phyloP scores from a whole-genome alignment of 495 filamentous ascomycete genomes.

The Thozetella sp. region DNA sequence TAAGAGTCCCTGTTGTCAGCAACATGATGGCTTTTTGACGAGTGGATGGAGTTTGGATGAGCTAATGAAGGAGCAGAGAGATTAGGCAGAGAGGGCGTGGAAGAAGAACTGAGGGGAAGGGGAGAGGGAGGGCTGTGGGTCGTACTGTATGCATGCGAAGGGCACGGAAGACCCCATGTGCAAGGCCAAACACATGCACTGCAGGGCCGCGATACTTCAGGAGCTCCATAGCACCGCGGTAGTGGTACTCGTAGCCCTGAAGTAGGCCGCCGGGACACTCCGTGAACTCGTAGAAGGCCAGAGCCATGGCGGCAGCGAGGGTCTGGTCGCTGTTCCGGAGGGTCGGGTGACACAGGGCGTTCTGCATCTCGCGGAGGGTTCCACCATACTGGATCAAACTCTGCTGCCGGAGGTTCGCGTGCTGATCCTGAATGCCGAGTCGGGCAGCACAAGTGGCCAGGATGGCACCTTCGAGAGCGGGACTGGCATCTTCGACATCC shows the following conservation, averaged over 20 bases:
- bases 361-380: constrained; percentile 32
- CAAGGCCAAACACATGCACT: constrained; percentile 26
- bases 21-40: no score
- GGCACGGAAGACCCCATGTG: constrained; percentile 28
- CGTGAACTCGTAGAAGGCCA: constrained; percentile 35
- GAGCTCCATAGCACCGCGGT: constrained; percentile 28
- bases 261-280: constrained; percentile 31
- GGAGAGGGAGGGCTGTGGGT: constrained; percentile 3
- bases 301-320: constrained; percentile 32
- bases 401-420: constrained; percentile 19
- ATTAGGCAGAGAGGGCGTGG: not conserved
- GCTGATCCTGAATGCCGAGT: constrained; percentile 20
- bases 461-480: constrained; percentile 24
- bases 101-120: not conserved
- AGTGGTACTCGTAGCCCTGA: constrained; percentile 30
- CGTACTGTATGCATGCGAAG: constrained; percentile 27
- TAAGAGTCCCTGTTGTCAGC: no score
- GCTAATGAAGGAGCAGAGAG: no score
- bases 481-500: not conserved
- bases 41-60: no score
- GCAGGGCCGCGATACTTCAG: constrained; percentile 30
- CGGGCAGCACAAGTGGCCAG: constrained; percentile 24
- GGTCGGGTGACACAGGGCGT: constrained; percentile 23
- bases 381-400: constrained; percentile 32
- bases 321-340: constrained; percentile 31